phyloP scores from a whole-genome alignment of 345 rosid genomes.

The Linum tenue region DNA sequence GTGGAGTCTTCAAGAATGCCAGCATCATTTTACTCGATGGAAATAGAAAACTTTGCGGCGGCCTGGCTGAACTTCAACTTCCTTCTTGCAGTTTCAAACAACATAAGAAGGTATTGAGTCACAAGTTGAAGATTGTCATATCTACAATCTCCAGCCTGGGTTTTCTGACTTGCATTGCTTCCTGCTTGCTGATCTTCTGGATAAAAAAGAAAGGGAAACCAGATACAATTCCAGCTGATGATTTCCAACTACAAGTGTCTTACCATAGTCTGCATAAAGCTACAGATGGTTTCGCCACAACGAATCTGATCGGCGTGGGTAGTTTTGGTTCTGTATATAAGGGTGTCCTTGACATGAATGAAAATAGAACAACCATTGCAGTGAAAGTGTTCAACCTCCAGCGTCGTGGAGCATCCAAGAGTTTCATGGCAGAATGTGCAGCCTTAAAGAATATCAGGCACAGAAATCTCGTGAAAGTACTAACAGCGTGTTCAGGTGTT shows the following conservation, averaged over 20 bases:
- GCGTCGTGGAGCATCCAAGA: too few species aligned
- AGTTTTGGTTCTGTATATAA: too few species aligned
- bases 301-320: too few species aligned
- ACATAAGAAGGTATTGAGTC: not conserved
- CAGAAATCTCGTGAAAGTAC: not conserved
- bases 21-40: not conserved
- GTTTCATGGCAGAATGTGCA: too few species aligned
- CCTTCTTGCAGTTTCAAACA: not conserved
- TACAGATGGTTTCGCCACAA: slow-evolving; percentile 6
- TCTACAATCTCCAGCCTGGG: not conserved
- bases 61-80: not conserved
- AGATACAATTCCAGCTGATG: not conserved
- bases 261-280: not conserved
- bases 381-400: slow-evolving; percentile 6
- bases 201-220: slow-evolving; percentile 1
- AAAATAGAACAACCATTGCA: not conserved
- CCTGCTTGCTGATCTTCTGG: not conserved
- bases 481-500: slow-evolving; percentile 7
- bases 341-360: not conserved
- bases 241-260: too few species aligned
- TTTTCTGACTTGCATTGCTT: not conserved
- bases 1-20: slow-evolving; percentile 4
- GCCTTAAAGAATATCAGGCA: too few species aligned
- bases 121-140: not conserved
- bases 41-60: not conserved